These are phyloP conservation scores for Phytopythium helicoides DNA, from an alignment of 352 stramenopile genomes.

Conservation along the genomic window DNA sequence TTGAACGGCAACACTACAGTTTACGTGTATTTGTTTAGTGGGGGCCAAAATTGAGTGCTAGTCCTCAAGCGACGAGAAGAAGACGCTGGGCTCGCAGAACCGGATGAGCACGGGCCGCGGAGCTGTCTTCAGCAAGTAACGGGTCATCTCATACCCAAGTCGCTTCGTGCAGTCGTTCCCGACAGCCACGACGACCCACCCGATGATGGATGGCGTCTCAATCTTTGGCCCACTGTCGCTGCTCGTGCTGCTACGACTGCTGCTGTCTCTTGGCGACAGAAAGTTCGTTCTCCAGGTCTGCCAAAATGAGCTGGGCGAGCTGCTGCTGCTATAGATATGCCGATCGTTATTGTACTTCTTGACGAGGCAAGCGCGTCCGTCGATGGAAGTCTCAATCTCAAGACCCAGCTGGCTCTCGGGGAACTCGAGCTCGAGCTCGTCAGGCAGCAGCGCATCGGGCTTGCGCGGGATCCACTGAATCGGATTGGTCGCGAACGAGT, in stretches of 20 bases:
- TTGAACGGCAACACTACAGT: too few relatives aligned
- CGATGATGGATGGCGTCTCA: slow-evolving; percentile 29
- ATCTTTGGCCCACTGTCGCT: slow-evolving; percentile 10
- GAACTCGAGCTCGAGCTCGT: slow-evolving; percentile 75
- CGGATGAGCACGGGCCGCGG: slow-evolving; percentile 58
- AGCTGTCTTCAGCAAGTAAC: slow-evolving; percentile 71
- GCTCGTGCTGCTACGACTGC: slow-evolving; percentile 12
- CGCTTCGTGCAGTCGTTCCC: slow-evolving; percentile 64
- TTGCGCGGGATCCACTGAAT: slow-evolving; percentile 69
- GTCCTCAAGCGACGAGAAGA: slow-evolving; percentile 56
- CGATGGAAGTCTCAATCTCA: slow-evolving; percentile 79
- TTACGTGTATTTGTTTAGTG: too few relatives aligned
- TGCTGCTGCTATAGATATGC: slow-evolving; percentile 44
- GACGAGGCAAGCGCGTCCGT: slow-evolving; percentile 61
- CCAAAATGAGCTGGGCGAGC: slow-evolving; percentile 7
- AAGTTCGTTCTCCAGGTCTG: slow-evolving; percentile 18
- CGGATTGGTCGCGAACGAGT: slow-evolving; percentile 53
- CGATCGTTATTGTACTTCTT: slow-evolving; percentile 48
- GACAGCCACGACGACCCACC: slow-evolving; percentile 72
- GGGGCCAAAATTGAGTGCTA: too few relatives aligned
- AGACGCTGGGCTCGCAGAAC: slow-evolving; percentile 76
- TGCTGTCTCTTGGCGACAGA: slow-evolving; percentile 12
- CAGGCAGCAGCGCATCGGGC: slow-evolving; percentile 25
- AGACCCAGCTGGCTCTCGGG: slow-evolving; percentile 46
- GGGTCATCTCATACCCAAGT: slow-evolving; percentile 61